Base-by-base conservation (phyloP, 179 eudicot species). In the Silene coronaria region DNA sequence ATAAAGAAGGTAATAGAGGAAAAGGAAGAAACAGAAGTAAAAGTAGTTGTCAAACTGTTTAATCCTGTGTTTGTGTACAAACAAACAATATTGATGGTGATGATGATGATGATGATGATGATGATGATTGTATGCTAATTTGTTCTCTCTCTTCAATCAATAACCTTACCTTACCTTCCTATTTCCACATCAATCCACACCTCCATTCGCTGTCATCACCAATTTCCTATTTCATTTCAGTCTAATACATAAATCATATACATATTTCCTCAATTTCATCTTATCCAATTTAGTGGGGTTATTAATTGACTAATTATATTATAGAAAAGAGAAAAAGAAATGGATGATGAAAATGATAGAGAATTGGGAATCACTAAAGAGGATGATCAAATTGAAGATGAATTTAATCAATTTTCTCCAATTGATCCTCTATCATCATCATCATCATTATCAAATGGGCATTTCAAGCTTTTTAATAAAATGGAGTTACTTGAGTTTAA, bases 381-480 rank as follows among this genome's bases (percentile, higher is more conserved):
- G 69, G 34, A 48, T 5, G 75, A 63, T 17, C 70, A 76, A 78
- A 34, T 71, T n/a, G 48, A 67, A 3, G 75, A 63, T 17, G 73
- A 76, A 79, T 23, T 68, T 16, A 36, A 67, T 0, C 61, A 58
- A 17, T 26, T 42, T 36, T 28, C 72, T 10, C 17, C 71, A 0
- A 26, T 69, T 27, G 16, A 73, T 42, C 48, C 9, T 42, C 48
- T n/a, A n/a, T 42, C 88, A 36, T 34, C 42, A 30, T 65, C 46
- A n/a, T 67, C 27, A n/a, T 34, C 71, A n/a, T 67, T 60, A 27
- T 27, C 59, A 21, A n/a, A 74, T 53, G 73, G 55, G 27, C 78
- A 85, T 84, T 95, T 95, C 86, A 91, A 83, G 85, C 86, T 95
- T 36, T 84, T 82, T 77, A 81, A 83, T 67, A 80, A 84, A 78